phyloP scores from a whole-genome alignment of 2,329 filamentous ascomycete genomes.

The Stagonosporopsis tanaceti region DNA sequence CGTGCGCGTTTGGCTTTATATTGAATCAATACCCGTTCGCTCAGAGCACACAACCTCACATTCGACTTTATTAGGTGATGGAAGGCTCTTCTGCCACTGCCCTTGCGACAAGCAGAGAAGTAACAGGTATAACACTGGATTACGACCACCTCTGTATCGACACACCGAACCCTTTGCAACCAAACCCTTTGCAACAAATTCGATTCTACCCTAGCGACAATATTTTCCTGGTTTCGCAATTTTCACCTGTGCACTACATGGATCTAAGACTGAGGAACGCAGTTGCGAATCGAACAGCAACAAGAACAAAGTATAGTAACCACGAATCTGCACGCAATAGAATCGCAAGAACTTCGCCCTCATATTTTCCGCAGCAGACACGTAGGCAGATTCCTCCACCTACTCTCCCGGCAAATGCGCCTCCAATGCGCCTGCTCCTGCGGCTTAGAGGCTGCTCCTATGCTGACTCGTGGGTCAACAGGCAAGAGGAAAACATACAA shows the following conservation, averaged over 20 bases:
- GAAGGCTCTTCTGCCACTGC: slow-evolving; percentile 14
- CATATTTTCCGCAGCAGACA: background rate
- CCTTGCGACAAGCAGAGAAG: slow-evolving; percentile 31
- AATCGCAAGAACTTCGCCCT: too few relatives aligned
- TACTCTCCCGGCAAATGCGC: background rate
- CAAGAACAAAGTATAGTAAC: too few relatives aligned
- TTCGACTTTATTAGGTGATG: slow-evolving; percentile 17
- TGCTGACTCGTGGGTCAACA: background rate
- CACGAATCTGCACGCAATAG: too few relatives aligned
- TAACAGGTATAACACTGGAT: background rate
- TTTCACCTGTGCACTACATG: background rate
- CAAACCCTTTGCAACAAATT: slow-evolving; percentile 3
- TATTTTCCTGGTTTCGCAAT: background rate
- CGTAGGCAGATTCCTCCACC: background rate
- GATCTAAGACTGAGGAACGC: background rate
- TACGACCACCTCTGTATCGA: background rate
- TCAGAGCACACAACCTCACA: slow-evolving; percentile 5
- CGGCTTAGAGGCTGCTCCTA: background rate
- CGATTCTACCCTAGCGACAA: slow-evolving; percentile 4
- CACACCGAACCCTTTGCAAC: background rate
- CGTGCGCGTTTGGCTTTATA: slow-evolving; percentile 14
- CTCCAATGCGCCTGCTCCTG: background rate
- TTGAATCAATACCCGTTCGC: slow-evolving; percentile 33
- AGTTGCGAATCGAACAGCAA: background rate
- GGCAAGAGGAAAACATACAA: too few relatives aligned